Evolutionary conservation across 257 asterid species (phyloP).

Genomic region (Solanum sitiens): DNA sequence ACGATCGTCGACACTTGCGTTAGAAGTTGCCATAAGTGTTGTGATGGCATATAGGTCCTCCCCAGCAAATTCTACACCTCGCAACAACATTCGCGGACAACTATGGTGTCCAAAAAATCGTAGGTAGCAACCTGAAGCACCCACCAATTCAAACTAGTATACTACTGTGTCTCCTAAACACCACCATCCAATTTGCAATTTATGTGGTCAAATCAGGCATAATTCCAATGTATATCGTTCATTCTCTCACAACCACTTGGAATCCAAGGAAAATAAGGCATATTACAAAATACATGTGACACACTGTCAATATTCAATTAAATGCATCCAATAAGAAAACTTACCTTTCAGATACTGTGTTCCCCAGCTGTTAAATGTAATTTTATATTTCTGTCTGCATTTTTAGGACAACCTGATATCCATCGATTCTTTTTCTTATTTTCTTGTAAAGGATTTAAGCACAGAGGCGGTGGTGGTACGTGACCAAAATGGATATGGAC

Average conservation of each 20-base stretch:
- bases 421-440: too few relatives aligned
- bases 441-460: not conserved
- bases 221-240: not conserved
- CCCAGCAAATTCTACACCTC: not conserved
- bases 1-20: too few relatives aligned
- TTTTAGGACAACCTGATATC: too few relatives aligned
- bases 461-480: not conserved
- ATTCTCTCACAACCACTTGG: not conserved
- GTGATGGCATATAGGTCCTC: not conserved
- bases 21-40: not conserved
- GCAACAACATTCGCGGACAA: not conserved
- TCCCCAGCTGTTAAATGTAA: not conserved
- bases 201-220: not conserved
- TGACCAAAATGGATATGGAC: not conserved
- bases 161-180: not conserved
- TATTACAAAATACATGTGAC: not conserved
- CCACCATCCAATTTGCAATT: not conserved
- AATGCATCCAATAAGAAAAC: not conserved
- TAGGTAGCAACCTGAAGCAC: not conserved
- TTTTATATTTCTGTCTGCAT: too few relatives aligned
- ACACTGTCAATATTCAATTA: too few relatives aligned
- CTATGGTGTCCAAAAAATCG: not conserved
- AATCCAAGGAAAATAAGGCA: not conserved
- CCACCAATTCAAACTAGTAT: not conserved
- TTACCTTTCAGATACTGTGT: not conserved